Conservation (phyloP, 257 asterid species). For the Solanum bukasovii region DNA sequence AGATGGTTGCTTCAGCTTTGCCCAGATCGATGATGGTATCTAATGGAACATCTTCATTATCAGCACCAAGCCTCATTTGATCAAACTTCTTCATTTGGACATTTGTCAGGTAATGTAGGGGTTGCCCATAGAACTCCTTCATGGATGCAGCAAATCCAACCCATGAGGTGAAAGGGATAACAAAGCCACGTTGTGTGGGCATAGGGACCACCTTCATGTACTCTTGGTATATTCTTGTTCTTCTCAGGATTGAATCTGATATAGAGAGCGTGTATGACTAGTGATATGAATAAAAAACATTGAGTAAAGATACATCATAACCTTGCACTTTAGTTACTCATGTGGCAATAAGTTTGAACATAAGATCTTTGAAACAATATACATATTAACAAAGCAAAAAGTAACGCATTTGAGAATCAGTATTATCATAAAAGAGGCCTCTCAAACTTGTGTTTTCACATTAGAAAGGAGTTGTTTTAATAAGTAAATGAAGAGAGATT, state of each 20-base stretch:
- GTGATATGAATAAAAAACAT: background rate
- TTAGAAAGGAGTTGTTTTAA: background rate
- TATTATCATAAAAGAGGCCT: background rate
- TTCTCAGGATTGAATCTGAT: slow-evolving; percentile 29
- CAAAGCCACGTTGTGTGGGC: slow-evolving; percentile 34
- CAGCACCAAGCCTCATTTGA: slow-evolving; percentile 27
- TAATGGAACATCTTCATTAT: slow-evolving; percentile 33
- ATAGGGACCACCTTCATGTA: slow-evolving; percentile 50
- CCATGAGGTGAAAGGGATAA: slow-evolving; percentile 62
- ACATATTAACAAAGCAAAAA: background rate
- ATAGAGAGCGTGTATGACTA: background rate
- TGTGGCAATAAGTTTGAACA: background rate
- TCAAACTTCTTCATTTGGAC: slow-evolving; percentile 44
- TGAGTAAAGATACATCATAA: background rate
- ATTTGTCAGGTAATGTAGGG: slow-evolving; percentile 74
- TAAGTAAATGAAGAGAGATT: background rate
- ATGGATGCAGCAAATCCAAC: slow-evolving; percentile 49
- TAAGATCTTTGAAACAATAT: background rate
- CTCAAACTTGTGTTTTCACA: too few species aligned
- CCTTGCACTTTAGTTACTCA: background rate
- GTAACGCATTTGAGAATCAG: background rate
- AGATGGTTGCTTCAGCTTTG: slow-evolving; percentile 67
- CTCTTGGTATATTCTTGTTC: slow-evolving; percentile 36
- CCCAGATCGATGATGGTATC: slow-evolving; percentile 41
- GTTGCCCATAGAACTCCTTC: slow-evolving; percentile 55